Conservation (phyloP, 768 basidiomycete species). For the Termitomyces sp. region DNA sequence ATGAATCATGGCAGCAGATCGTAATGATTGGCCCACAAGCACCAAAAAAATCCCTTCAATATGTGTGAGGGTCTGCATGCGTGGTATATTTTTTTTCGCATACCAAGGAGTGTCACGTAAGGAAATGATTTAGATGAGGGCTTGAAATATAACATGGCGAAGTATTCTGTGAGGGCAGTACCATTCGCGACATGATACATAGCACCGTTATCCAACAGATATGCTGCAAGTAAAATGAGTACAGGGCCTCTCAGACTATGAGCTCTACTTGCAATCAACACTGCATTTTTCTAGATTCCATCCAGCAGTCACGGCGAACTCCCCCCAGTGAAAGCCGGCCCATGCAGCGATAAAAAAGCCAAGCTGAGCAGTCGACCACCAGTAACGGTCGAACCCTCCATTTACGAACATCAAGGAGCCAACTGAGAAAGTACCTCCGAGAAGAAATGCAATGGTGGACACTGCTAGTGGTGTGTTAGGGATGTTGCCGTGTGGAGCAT, state of each 20-base stretch:
- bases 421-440: slow-evolving; percentile 69
- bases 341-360: slow-evolving; percentile 83
- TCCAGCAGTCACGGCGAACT: slow-evolving; percentile 93
- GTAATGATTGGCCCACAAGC: slow-evolving; percentile 68
- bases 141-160: slow-evolving; percentile 63
- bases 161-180: slow-evolving; percentile 76
- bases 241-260: neutral
- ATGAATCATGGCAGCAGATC: slow-evolving; percentile 95
- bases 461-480: slow-evolving; percentile 89
- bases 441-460: slow-evolving; percentile 77
- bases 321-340: slow-evolving; percentile 89
- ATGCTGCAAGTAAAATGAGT: slow-evolving; percentile 52
- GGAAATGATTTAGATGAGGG: slow-evolving; percentile 59
- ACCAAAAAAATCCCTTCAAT: slow-evolving; percentile 61
- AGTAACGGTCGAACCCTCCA: slow-evolving; percentile 42
- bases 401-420: slow-evolving; percentile 48
- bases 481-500: slow-evolving; percentile 50
- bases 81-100: slow-evolving; percentile 17
- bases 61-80: neutral
- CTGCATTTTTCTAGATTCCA: slow-evolving; percentile 94
- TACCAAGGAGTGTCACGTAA: slow-evolving; percentile 62
- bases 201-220: slow-evolving; percentile 85
- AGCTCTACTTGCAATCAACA: slow-evolving; percentile 77
- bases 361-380: slow-evolving; percentile 74
- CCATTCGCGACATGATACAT: slow-evolving; percentile 85